Percentiles rank a stretch among this genome's conserved stretches.
phyloP scores from a whole-genome alignment of 108 stramenopile species.

The Fistulifera solaris region DNA sequence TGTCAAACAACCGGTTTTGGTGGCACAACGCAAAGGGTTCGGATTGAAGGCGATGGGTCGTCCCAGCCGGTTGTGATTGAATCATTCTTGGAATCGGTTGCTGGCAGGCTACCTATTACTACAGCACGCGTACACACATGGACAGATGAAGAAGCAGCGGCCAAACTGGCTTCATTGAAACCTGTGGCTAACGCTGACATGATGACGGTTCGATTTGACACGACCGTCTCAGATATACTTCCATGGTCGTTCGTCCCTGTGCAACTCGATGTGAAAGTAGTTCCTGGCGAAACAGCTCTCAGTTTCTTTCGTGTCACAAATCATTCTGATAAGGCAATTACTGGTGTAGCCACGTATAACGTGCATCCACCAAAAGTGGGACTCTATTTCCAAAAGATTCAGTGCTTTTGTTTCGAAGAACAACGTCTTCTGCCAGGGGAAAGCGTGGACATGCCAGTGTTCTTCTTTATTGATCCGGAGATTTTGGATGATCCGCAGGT shows the following conservation, averaged over 20 bases:
- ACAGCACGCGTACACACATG: slow-evolving; percentile 56
- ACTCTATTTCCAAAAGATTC: slow-evolving; percentile 98
- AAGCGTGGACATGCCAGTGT: slow-evolving; percentile 98
- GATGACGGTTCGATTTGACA: slow-evolving; percentile 92
- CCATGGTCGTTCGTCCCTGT: slow-evolving; percentile 94
- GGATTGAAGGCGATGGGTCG: slow-evolving; percentile 24
- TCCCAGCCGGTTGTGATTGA: slow-evolving; percentile 12
- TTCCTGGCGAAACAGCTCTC: slow-evolving; percentile 96
- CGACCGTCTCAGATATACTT: slow-evolving; percentile 84
- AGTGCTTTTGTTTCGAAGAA: slow-evolving; percentile 99
- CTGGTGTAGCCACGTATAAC: slow-evolving; percentile 99
- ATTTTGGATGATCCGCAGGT: slow-evolving; percentile 90
- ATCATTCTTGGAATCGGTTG: slow-evolving; percentile 13
- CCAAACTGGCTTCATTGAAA: slow-evolving; percentile 60
- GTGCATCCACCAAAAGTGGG: slow-evolving; percentile 95
- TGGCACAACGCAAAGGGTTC: slow-evolving; percentile 89
- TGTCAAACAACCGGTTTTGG: slow-evolving; percentile 99
- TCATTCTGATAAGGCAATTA: slow-evolving; percentile 88
- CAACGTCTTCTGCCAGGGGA: slow-evolving; percentile 93
- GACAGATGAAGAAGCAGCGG: slow-evolving; percentile 85
- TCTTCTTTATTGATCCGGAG: slow-evolving; percentile 99
- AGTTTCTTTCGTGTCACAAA: slow-evolving; percentile 96
- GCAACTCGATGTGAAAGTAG: slow-evolving; percentile 88
- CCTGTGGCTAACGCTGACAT: slow-evolving; percentile 83
- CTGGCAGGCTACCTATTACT: slow-evolving; percentile 7